Base-by-base conservation (phyloP, 169 alveolate species). In the Fabrea salina region DNA sequence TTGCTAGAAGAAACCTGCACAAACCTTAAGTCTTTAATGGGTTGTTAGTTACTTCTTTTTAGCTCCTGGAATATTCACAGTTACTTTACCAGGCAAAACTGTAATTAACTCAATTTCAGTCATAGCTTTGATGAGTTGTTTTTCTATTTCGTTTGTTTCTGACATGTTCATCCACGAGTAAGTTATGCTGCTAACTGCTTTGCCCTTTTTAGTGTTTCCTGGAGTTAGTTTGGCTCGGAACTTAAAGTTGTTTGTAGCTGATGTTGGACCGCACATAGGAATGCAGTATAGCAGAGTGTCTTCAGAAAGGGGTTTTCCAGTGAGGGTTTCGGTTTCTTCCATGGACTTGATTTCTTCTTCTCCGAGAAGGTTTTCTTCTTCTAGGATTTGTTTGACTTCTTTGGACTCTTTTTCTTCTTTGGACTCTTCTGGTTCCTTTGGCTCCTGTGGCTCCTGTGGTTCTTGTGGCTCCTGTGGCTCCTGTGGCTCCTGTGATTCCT, bases 321-420 rank as follows among this genome's bases (percentile, higher is more conserved):
- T 67, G 11, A 67, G 27, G 7, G 35, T 40, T n/a, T 67, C 78
- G 22, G 59, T 30, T 67, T 67, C 78, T 1, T 16, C n/a, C 44
- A 67, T 2, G 0, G 56, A 32, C 22, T n/a, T 37, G 61, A 67
- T 43, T 43, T 67, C 78, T 40, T 67, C 78, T 67, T 67, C 78
- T n/a, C 37, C 33, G 7, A 67, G 30, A 1, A 80, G 53, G 32
- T 54, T 70, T 57, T 80, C 86, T 37, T 80, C 86, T 70, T 35
- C 53, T 72, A 59, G 43, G 4, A 80, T 19, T 22, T 68, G 56
- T 39, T 67, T 13, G 2, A 80, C 33, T 70, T 51, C 50, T 3
- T 81, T 79, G 25, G 57, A 50, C 33, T 76, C 80, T 16, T 75
- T 43, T 40, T 78, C 71, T 4, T 76, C 64, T 59, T 30, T 44